phyloP scores from a whole-genome alignment of 106 monocot species.

The Phalaenopsis aphrodite region DNA sequence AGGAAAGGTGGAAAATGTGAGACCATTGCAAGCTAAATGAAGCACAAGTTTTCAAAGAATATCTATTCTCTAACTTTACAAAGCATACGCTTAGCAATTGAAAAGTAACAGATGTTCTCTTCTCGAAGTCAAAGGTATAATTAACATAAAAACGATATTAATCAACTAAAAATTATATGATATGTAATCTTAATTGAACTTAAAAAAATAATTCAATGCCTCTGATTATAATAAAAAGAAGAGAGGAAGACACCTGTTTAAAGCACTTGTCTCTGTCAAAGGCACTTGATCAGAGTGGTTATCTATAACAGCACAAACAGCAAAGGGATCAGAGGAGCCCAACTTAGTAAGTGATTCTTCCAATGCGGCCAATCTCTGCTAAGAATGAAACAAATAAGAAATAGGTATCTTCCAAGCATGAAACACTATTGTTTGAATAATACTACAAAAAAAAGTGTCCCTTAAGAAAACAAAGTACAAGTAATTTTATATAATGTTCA shows the following conservation, averaged over 20 bases:
- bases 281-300: conserved; percentile 47
- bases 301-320: conserved; percentile 61
- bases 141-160: background rate
- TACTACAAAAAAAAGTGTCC: background rate
- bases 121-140: background rate
- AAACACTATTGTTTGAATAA: background rate
- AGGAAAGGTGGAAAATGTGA: background rate
- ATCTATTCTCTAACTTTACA: background rate
- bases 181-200: background rate
- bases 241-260: conserved; percentile 46
- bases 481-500: background rate
- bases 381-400: conserved; percentile 8
- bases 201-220: background rate
- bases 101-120: background rate
- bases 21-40: background rate
- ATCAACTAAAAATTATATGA: background rate
- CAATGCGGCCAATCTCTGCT: conserved; percentile 56
- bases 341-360: conserved; percentile 54
- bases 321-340: conserved; percentile 49
- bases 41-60: background rate
- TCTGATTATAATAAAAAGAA: background rate
- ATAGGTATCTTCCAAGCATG: background rate
- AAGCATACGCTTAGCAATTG: background rate
- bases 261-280: conserved; percentile 59
- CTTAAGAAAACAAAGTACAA: background rate